Conservation (phyloP, 768 basidiomycete genomes). For the Auriscalpium orientale region DNA sequence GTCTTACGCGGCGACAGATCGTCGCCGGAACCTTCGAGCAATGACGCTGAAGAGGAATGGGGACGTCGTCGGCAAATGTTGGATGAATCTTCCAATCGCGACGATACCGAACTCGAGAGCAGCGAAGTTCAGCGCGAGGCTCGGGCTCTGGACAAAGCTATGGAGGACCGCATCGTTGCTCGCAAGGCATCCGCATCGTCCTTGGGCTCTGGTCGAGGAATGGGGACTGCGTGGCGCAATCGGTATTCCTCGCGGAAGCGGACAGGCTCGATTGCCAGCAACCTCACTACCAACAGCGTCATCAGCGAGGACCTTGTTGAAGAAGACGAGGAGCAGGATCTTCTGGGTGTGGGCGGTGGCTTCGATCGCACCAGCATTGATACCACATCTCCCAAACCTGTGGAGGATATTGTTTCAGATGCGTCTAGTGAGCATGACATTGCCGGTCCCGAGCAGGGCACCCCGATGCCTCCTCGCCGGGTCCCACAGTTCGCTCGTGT, state of each 20-base stretch:
- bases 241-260: constrained; percentile 63
- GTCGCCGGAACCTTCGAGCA: constrained; percentile 48
- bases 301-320: constrained; percentile 77
- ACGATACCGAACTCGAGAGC: constrained; percentile 47
- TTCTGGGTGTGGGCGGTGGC: constrained; percentile 61
- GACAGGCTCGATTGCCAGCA: constrained; percentile 69
- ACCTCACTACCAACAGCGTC: constrained; percentile 56
- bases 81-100: constrained; percentile 46
- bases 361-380: constrained; percentile 37
- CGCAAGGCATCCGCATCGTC: constrained; percentile 68
- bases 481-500: background rate
- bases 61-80: constrained; percentile 55
- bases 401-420: constrained; percentile 22
- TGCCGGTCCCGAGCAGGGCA: constrained; percentile 7
- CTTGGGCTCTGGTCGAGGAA: constrained; percentile 53
- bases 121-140: constrained; percentile 66
- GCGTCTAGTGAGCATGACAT: constrained; percentile 20
- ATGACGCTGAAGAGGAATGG: constrained; percentile 78
- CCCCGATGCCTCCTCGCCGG: constrained; percentile 21
- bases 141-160: constrained; percentile 76
- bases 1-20: constrained; percentile 39
- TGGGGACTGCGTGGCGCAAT: constrained; percentile 58
- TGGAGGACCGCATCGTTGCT: constrained; percentile 75
- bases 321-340: constrained; percentile 70
- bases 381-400: constrained; percentile 23